These are phyloP conservation scores for Picochlorum sp. DNA, from an alignment of 139 green algal species.

Conservation along the genomic window DNA sequence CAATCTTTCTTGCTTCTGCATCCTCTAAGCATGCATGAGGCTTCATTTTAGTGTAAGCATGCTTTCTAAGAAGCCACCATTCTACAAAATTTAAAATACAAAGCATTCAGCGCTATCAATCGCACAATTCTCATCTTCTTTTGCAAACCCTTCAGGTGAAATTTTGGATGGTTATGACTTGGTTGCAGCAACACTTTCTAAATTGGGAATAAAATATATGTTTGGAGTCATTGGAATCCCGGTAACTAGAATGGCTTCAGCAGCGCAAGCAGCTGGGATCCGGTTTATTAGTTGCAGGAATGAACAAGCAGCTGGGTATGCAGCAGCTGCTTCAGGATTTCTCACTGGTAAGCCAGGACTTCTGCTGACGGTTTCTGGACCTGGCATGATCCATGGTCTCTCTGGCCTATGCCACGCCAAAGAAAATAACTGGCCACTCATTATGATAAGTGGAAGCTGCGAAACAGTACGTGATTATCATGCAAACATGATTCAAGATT, in stretches of 20 bases:
- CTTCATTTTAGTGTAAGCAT: background rate
- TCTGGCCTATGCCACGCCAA: conserved; percentile 54
- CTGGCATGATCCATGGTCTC: conserved; percentile 63
- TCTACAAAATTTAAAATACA: too few relatives aligned
- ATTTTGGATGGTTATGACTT: conserved; percentile 37
- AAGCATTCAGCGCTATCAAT: background rate
- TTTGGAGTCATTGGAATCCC: conserved; percentile 78
- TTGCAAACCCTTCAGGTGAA: background rate
- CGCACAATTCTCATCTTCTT: background rate
- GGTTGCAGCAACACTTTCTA: conserved; percentile 28
- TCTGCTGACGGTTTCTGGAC: conserved; percentile 73
- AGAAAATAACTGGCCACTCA: conserved; percentile 66
- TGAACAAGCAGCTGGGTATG: conserved; percentile 78
- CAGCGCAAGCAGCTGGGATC: conserved; percentile 57
- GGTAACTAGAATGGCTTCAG: conserved; percentile 64
- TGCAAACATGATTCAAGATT: background rate
- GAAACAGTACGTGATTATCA: conserved; percentile 15
- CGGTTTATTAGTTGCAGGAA: conserved; percentile 71
- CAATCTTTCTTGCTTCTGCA: background rate
- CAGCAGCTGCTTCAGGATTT: conserved; percentile 56
- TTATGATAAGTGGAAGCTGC: conserved; percentile 58
- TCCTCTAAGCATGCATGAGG: background rate
- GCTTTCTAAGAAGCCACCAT: background rate
- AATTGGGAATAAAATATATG: conserved; percentile 53
- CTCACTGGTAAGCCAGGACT: conserved; percentile 55